Base-by-base conservation (phyloP, 495 filamentous ascomycete species). In the Penicillium coprophilum region DNA sequence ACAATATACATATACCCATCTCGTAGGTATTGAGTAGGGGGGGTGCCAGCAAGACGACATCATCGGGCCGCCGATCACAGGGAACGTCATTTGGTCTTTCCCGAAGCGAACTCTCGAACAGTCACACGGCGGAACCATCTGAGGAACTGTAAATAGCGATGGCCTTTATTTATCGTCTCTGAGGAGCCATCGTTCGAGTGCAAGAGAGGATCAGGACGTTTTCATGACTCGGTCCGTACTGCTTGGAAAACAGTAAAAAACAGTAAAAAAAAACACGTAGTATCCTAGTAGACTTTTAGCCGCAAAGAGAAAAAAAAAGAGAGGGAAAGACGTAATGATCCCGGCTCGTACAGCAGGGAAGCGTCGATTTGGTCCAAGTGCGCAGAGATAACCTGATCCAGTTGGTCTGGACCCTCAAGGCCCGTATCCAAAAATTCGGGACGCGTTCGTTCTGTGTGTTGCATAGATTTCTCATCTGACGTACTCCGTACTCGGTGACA, bases 361-460 rank as follows among this genome's bases (percentile, higher is more conserved):
- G 23, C 49, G 41, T 52, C 8, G 34, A 20, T 38, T 28, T 50
- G 40, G 49, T 46, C 21, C 32, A 46, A 40, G 34, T 56, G 44
- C 38, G 31, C 24, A 32, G 24, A 17, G 27, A 52, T 43, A 32
- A 36, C 47, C 39, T 43, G 50, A 58, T 48, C 24, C 45, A 51
- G 48, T 50, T 28, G 66, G 59, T 59, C 64, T 66, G 63, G 66
- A 49, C 66, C 63, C 50, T 54, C 46, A 40, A 48, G 58, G 57
- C 58, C 65, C 65, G 34, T 41, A 13, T 44, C 47, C 46, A 57
- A 31, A 24, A 38, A 34, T n/a, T 28, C 46, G 28, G 43, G 39
- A 40, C 15, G 28, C 40, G 50, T 36, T 41, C 46, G 17, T 60
- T 45, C 17, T 50, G 23, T 40, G 44, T 34, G 28, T 54, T 56